These are phyloP conservation scores for Tricholoma terreum DNA, from an alignment of 768 basidiomycete genomes.

Conservation along the genomic window DNA sequence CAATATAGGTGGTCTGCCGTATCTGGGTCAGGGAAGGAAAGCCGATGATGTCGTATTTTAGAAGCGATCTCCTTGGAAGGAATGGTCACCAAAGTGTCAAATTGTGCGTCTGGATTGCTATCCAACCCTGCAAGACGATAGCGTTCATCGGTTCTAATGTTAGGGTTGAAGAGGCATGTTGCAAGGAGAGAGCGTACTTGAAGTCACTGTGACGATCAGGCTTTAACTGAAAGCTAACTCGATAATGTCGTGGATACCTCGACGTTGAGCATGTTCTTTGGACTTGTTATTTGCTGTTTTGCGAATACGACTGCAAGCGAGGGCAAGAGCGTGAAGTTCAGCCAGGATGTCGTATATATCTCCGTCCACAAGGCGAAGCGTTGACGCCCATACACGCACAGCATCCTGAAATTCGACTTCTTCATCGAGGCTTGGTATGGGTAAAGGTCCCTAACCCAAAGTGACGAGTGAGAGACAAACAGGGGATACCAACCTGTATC, in stretches of 20 bases:
- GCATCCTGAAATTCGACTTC: constrained; percentile 4
- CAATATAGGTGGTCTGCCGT: too few species aligned
- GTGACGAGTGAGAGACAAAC: background rate
- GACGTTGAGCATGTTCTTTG: constrained; percentile 8
- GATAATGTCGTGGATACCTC: constrained; percentile 6
- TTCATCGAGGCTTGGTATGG: background rate
- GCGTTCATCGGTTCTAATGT: background rate
- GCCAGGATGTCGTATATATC: constrained; percentile 5
- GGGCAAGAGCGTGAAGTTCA: constrained; percentile 4
- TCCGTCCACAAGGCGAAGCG: constrained; percentile 4
- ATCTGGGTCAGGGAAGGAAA: too few species aligned
- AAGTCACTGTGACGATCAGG: background rate
- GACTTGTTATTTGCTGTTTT: constrained; percentile 3
- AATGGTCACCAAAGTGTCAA: background rate
- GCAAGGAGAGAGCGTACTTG: background rate
- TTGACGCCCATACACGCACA: constrained; percentile 8
- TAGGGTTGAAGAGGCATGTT: background rate
- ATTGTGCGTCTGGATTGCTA: constrained; percentile 4
- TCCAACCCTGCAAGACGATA: constrained; percentile 3
- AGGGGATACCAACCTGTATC: constrained; percentile 6
- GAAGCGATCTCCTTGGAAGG: too few species aligned
- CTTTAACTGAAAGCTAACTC: background rate
- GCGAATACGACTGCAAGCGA: constrained; percentile 5
- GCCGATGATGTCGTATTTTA: too few species aligned
- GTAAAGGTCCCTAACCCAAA: background rate